Percentiles rank a stretch among this genome's conserved stretches.
Conservation (phyloP, 441 rosid genomes). For the Gossypium schwendimanii region DNA sequence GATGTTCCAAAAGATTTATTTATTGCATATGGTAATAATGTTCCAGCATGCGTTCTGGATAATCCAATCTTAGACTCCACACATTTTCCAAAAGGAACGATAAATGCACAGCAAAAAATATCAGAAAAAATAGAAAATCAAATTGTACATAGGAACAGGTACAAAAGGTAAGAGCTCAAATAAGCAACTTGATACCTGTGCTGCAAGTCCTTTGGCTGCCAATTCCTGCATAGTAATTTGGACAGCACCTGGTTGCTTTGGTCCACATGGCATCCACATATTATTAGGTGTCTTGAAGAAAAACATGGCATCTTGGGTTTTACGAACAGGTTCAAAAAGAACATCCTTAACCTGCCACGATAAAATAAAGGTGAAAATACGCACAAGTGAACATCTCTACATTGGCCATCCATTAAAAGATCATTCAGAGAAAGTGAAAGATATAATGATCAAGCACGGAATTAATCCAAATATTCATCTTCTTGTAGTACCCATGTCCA, state of each 20-base stretch:
- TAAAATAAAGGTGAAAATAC: not conserved
- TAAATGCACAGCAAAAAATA: not conserved
- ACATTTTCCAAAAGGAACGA: not conserved
- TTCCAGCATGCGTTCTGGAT: not conserved
- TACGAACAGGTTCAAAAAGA: constrained; percentile 93
- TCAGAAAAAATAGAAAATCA: not conserved
- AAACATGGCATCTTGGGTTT: constrained; percentile 98
- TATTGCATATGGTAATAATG: not conserved
- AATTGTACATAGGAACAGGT: not conserved
- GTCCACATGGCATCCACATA: constrained; percentile 94
- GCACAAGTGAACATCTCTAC: not conserved
- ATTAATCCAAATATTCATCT: not conserved
- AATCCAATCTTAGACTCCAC: not conserved
- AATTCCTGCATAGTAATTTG: constrained; percentile 89
- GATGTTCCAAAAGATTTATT: not conserved
- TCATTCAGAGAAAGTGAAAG: not conserved
- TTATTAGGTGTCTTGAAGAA: constrained; percentile 58
- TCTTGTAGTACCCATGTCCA: not conserved
- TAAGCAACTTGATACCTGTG: constrained; percentile 39
- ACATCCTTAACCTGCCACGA: constrained; percentile 82
- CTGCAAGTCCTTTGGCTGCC: constrained; percentile 73
- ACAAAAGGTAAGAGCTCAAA: not conserved
- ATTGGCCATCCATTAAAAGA: not conserved
- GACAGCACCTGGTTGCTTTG: constrained; percentile 79
- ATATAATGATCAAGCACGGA: not conserved